Percentiles rank a stretch among this genome's conserved stretches.
These are phyloP conservation scores for Serendipita indica DNA, from an alignment of 768 basidiomycete genomes.

Conservation along the genomic window DNA sequence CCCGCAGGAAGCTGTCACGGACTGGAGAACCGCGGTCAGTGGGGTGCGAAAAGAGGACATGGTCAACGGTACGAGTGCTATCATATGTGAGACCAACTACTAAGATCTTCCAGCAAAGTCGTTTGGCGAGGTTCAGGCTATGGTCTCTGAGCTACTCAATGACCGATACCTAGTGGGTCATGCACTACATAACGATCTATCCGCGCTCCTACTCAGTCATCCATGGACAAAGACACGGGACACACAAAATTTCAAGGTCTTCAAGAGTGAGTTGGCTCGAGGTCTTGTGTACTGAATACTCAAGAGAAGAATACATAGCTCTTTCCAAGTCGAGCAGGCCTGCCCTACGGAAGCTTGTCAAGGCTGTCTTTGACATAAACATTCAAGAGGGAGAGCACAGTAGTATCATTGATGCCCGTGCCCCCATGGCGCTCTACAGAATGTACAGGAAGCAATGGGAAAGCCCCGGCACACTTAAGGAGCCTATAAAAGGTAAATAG, in stretches of 20 bases:
- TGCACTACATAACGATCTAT: slow-evolving; percentile 76
- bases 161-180: slow-evolving; percentile 79
- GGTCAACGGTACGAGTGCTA: slow-evolving; percentile 34
- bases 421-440: slow-evolving; percentile 87
- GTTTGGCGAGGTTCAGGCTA: slow-evolving; percentile 66
- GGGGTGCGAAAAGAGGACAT: slow-evolving; percentile 70
- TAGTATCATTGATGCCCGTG: slow-evolving; percentile 85
- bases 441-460: slow-evolving; percentile 78
- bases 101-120: slow-evolving; percentile 38
- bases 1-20: slow-evolving; percentile 76
- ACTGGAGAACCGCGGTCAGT: slow-evolving; percentile 83
- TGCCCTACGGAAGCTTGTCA: slow-evolving; percentile 64
- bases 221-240: slow-evolving; percentile 49
- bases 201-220: slow-evolving; percentile 61
- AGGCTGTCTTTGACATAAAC: slow-evolving; percentile 57
- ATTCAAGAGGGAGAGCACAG: slow-evolving; percentile 87
- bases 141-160: slow-evolving; percentile 59
- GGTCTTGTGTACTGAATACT: neutral
- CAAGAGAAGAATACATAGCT: slow-evolving; percentile 34
- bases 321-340: slow-evolving; percentile 47
- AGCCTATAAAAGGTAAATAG: neutral
- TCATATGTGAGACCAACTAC: neutral
- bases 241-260: slow-evolving; percentile 48
- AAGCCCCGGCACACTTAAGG: slow-evolving; percentile 12
- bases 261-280: neutral